These are phyloP conservation scores for Ophiobolus disseminans DNA, from an alignment of 2,329 filamentous ascomycete genomes.

Conservation along the genomic window DNA sequence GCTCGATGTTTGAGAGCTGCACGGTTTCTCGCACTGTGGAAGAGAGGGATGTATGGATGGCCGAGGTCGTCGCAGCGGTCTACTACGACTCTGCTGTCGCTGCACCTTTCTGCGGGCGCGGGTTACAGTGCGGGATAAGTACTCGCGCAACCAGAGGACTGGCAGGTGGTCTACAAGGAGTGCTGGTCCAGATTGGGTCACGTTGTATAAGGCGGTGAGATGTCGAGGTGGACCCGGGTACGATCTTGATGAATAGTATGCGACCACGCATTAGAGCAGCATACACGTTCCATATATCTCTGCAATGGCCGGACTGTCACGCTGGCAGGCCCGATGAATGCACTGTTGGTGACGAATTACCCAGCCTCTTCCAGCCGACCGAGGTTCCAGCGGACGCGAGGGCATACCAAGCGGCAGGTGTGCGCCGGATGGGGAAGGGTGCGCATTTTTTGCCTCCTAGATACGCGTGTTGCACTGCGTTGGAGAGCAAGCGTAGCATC, in stretches of 20 bases:
- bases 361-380: conserved; percentile 33
- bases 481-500: conserved; percentile 21
- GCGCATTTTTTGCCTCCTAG: conserved; percentile 24
- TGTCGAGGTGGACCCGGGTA: conserved; percentile 31
- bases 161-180: conserved; percentile 30
- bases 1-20: conserved; percentile 42
- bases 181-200: conserved; percentile 38
- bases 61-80: conserved; percentile 13
- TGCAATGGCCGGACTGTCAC: conserved; percentile 7
- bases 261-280: conserved; percentile 50
- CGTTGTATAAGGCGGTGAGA: conserved; percentile 45
- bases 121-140: conserved; percentile 28
- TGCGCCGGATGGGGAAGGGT: conserved; percentile 13
- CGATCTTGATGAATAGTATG: conserved; percentile 38
- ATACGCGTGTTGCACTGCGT: conserved; percentile 31
- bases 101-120: conserved; percentile 14
- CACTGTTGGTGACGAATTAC: conserved; percentile 50
- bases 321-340: conserved; percentile 12
- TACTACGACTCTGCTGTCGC: conserved; percentile 16
- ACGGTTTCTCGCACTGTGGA: conserved; percentile 4
- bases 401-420: conserved; percentile 6
- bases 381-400: conserved; percentile 25
- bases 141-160: conserved; percentile 21
- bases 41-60: conserved; percentile 10
- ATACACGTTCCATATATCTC: conserved; percentile 66